phyloP scores from a whole-genome alignment of 805 yeast species.

The Candida taoyuanica region DNA sequence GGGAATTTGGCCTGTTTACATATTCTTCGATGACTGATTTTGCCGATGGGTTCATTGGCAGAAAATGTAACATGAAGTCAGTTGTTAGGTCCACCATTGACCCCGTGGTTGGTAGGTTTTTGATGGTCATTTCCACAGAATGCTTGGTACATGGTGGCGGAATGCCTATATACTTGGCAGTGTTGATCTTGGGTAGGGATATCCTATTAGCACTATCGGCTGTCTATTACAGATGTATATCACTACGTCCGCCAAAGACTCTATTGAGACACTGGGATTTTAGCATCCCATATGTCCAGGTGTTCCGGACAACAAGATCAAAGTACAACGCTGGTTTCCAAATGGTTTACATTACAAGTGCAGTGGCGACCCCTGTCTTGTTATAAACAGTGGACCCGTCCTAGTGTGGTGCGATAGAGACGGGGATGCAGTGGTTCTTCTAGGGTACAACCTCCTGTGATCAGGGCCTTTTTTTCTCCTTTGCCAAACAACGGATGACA shows the following conservation, averaged over 20 bases:
- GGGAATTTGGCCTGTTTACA: constrained; percentile 69
- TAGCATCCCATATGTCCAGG: constrained; percentile 75
- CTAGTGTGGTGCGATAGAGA: constrained; percentile 22
- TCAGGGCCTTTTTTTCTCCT: constrained; percentile 71
- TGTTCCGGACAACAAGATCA: constrained; percentile 80
- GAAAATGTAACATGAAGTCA: constrained; percentile 70
- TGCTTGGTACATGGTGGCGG: constrained; percentile 63
- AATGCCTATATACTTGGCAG: constrained; percentile 68
- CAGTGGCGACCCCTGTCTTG: constrained; percentile 52
- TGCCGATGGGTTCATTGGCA: constrained; percentile 87
- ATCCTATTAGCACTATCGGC: constrained; percentile 68
- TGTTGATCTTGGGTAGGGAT: constrained; percentile 80
- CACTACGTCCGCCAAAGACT: constrained; percentile 75
- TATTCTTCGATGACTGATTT: constrained; percentile 91
- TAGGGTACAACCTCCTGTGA: constrained; percentile 99
- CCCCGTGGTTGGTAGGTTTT: constrained; percentile 90
- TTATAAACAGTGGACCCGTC: constrained; percentile 31
- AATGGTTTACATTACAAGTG: constrained; percentile 77
- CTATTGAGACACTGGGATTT: constrained; percentile 72
- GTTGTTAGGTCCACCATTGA: constrained; percentile 88
- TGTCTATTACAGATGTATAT: constrained; percentile 60
- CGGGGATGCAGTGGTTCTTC: constrained; percentile 46
- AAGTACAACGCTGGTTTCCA: constrained; percentile 89
- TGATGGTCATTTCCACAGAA: constrained; percentile 82
- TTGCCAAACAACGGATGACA: constrained; percentile 77